phyloP scores from a whole-genome alignment of 129 eudicot species.

The Rutidosis leptorrhynchoides region DNA sequence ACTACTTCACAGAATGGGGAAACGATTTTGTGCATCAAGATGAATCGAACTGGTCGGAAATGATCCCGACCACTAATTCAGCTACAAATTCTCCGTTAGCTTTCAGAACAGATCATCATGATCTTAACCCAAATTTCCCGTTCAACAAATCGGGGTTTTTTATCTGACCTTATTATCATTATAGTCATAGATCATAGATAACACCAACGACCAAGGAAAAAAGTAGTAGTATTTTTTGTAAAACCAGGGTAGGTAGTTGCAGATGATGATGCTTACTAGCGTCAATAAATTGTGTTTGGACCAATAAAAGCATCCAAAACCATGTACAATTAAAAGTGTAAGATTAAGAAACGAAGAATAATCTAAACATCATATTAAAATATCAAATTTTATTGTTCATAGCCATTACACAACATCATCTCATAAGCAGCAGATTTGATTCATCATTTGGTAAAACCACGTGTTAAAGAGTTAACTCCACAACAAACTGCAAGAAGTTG shows the following conservation, averaged over 20 bases:
- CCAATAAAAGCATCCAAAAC: constrained; percentile 24
- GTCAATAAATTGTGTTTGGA: constrained; percentile 20
- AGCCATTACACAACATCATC: too few species aligned
- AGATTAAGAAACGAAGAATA: constrained; percentile 5
- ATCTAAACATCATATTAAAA: background rate
- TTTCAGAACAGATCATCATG: constrained; percentile 43
- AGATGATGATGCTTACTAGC: constrained; percentile 28
- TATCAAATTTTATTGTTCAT: background rate
- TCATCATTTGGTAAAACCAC: too few species aligned
- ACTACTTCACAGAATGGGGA: constrained; percentile 50
- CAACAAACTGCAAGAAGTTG: too few species aligned
- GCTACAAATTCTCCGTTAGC: constrained; percentile 68
- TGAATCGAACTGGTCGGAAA: constrained; percentile 44
- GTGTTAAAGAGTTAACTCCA: too few species aligned
- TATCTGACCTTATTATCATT: constrained; percentile 6
- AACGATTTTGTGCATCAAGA: constrained; percentile 37
- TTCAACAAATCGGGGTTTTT: constrained; percentile 33
- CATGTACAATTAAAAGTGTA: constrained; percentile 19
- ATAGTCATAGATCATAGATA: background rate
- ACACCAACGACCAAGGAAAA: background rate
- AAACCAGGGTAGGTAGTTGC: constrained; percentile 8
- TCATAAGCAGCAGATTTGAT: too few species aligned
- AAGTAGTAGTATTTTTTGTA: constrained; percentile 6
- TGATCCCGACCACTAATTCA: constrained; percentile 58
- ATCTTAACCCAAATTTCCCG: constrained; percentile 50